Evolutionary conservation across 441 rosid genomes (phyloP).

Genomic region (Adansonia grandidieri): DNA sequence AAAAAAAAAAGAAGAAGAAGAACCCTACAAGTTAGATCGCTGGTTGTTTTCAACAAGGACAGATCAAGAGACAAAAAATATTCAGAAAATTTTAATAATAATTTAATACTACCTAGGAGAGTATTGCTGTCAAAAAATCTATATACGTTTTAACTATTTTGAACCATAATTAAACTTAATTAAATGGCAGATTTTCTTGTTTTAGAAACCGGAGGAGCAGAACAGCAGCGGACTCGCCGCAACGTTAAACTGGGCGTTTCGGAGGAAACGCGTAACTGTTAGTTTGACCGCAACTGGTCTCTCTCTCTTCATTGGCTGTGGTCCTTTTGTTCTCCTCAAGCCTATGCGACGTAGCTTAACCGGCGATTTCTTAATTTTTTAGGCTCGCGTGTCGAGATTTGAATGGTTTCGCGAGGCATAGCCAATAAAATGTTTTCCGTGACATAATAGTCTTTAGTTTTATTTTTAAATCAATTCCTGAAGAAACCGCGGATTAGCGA

Average conservation of each 20-base stretch:
- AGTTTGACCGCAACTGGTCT: not conserved
- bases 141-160: not conserved
- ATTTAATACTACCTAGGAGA: not conserved
- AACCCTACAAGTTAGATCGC: not conserved
- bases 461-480: too few species aligned
- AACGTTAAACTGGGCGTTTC: not conserved
- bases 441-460: not conserved
- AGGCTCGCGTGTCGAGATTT: not conserved
- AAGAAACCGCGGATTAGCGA: too few species aligned
- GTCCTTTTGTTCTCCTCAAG: not conserved
- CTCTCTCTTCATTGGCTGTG: not conserved
- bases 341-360: not conserved
- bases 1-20: not conserved
- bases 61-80: not conserved
- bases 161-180: not conserved
- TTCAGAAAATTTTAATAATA: not conserved
- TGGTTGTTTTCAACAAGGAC: not conserved
- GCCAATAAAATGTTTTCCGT: not conserved
- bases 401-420: not conserved
- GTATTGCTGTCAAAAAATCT: not conserved
- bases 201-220: conserved; percentile 7
- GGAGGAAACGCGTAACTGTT: not conserved
- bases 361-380: not conserved
- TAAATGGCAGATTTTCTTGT: not conserved
- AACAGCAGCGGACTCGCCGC: not conserved